Conservation (phyloP, 768 basidiomycete species). For the Mycena kentingensis region DNA sequence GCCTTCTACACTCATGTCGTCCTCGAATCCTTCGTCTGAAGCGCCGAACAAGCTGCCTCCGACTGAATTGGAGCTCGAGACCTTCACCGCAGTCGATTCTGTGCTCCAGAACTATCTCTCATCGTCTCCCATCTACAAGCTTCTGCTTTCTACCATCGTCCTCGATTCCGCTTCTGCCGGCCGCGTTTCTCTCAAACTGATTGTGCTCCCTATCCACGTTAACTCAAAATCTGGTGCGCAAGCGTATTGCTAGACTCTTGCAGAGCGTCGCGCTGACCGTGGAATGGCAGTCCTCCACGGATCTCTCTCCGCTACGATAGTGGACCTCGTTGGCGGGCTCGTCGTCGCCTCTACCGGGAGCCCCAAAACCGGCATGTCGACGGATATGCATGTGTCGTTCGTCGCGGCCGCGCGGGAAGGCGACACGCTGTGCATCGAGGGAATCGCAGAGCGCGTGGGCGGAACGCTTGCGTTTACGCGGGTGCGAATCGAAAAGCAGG, state of each 20-base stretch:
- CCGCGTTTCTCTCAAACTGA: conserved; percentile 10
- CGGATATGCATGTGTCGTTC: conserved; percentile 19
- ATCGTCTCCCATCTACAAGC: conserved; percentile 19
- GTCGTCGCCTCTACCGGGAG: conserved; percentile 13
- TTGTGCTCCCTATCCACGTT: conserved; percentile 18
- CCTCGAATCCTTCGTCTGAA: too few species aligned
- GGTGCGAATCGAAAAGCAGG: conserved; percentile 16
- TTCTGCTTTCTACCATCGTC: conserved; percentile 12
- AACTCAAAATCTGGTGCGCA: conserved; percentile 19
- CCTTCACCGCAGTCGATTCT: too few species aligned
- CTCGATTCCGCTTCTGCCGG: conserved; percentile 5
- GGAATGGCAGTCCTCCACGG: conserved; percentile 15
- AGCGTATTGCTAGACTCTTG: not conserved
- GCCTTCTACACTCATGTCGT: too few species aligned
- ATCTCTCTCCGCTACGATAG: conserved; percentile 17
- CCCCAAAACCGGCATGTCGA: conserved; percentile 19
- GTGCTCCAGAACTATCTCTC: conserved; percentile 15
- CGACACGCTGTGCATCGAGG: conserved; percentile 17
- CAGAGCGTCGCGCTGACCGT: not conserved
- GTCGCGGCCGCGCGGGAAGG: conserved; percentile 16
- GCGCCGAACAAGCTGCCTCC: too few species aligned
- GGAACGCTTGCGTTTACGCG: conserved; percentile 19
- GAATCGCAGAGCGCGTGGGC: conserved; percentile 16
- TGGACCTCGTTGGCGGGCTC: conserved; percentile 20
- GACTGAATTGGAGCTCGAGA: too few species aligned